Evolutionary conservation across 2,329 filamentous ascomycete species (phyloP), one percentile per base, ranked within the genome.

Genomic region (Ophiosphaerella herpotricha): DNA sequence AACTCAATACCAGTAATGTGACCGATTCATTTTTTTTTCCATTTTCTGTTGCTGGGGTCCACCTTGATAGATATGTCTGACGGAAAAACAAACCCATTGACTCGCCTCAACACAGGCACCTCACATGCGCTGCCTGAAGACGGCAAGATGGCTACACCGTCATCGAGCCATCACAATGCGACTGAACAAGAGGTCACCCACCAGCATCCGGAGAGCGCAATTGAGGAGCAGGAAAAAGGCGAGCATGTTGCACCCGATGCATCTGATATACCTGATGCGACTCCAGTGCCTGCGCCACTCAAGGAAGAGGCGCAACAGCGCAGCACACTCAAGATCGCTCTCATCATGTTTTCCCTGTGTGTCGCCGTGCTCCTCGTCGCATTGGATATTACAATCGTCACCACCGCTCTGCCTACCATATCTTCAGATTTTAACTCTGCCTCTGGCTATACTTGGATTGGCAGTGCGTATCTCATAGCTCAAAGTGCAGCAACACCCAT

Each of bases 311-410:
- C 54, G 36, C 66, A 61, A 12, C 54, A 63, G 41, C 66, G 74
- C 39, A 75, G 72, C 52, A 70, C 67, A 52, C 58, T 69, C 34
- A 73, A 80, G 63, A 75, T 79, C 47, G 71, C 73, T 5, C 54
- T 81, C 48, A 80, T 81, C 58, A 80, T 80, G 78, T 63, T 74
- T 24, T 77, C 78, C 3, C 68, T 81, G 2, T 67, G 71, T 38
- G 78, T 84, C 68, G 82, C 82, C 7, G 74, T 85, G 11, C 82
- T 85, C 46, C 77, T 86, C 23, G 82, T 82, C 9, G 83, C 83
- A 29, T 69, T 86, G 35, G 83, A 86, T 60, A 83, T 85, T 67
- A 85, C 83, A 0, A 86, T 86, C 55, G 77, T 86, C 45, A 82
- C 84, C 0, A 86, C 84, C 3, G 82, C 84, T 2, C 72, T 86